Evolutionary conservation across 148 eudicot genomes (phyloP), one percentile per base, ranked within the genome.

Genomic region (Simmondsia chinensis): DNA sequence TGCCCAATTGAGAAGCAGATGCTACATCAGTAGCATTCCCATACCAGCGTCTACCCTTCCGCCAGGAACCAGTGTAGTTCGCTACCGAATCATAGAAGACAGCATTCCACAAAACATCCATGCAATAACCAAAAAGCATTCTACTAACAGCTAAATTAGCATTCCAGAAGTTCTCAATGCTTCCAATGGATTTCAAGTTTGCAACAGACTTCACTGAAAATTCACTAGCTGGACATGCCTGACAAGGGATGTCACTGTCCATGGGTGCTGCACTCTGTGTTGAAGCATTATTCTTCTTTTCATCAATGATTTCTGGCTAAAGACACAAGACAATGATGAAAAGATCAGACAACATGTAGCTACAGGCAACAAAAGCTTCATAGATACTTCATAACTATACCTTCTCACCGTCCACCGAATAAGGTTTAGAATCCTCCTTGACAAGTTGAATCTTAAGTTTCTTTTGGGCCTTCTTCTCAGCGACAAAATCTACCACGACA

Each of bases 81-180:
- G 52, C 66, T 18, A 82, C 51, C 49, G 72, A 80, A 54, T 86
- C 99, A 69, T 72, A 73, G 50, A 66, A 62, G 20, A 82, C 74
- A 22, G 81, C 81, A 73, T 82, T 82, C 99, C 99, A 91, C 68
- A 79, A 55, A 59, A 72, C 89, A 63, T 79, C 68, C 70, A 61
- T 68, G 68, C 83, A 76, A 47, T 77, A 57, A 58, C 74, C 59
- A 61, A 74, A 70, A 37, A 82, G 61, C 37, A 39, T 47, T 43
- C 47, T 69, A 58, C 68, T 67, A 49, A 86, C 64, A 21, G 27
- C 51, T 17, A 38, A 22, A 48, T 62, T 70, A 43, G 80, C 73
- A 11, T 32, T 62, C 53, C 41, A 52, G 44, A 74, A 79, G 49
- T 79, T 73, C 54, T 79, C 89, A 64, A 61, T 64, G 46, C 73